These are phyloP conservation scores for bread wheat (Triticum aestivum) DNA, from an alignment of 176 grass and related monocot genomes.

Conservation along the genomic window IWGSC_CS_RefSeq_v2.1 NC_057796.1:493432593-493433092, in stretches of 20 bases:
- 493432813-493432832: constrained; percentile 8
- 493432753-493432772: background rate
- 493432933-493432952: too few relatives aligned
- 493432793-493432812: background rate
- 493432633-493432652: constrained; percentile 22
- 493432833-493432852: background rate
- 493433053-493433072: too few relatives aligned
- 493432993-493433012: too few relatives aligned
- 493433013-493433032: too few relatives aligned
- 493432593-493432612: constrained; percentile 24
- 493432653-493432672: too few relatives aligned
- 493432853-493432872: too few relatives aligned
- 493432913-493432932: background rate
- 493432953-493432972: too few relatives aligned
- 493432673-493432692: background rate
- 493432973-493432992: background rate
- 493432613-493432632: constrained; percentile 15
- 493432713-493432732: background rate
- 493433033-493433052: too few relatives aligned
- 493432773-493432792: background rate
- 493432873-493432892: background rate
- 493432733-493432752: background rate
- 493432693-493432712: background rate
- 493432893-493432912: background rate
- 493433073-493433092: too few relatives aligned